phyloP scores from a whole-genome alignment of 108 stramenopile species.

The Fistulifera solaris region DNA sequence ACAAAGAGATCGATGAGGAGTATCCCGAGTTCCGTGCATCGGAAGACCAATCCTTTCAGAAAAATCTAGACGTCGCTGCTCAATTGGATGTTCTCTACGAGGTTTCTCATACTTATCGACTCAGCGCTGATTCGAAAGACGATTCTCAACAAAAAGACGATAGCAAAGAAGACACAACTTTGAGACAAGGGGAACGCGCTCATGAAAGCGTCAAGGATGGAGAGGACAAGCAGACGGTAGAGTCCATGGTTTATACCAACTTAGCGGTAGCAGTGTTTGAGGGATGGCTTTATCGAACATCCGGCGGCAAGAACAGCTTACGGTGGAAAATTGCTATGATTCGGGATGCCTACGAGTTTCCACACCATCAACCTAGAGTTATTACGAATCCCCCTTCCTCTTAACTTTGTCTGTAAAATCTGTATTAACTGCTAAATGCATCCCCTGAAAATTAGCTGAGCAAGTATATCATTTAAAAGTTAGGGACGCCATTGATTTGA shows the following conservation, averaged over 20 bases:
- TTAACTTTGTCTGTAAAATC: background rate
- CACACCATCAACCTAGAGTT: background rate
- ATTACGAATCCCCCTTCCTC: too few relatives aligned
- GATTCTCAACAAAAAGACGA: background rate
- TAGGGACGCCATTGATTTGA: conserved; percentile 69
- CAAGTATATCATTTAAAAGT: conserved; percentile 52
- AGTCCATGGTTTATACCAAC: conserved; percentile 2
- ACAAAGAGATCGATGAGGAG: background rate
- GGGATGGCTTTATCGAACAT: conserved; percentile 22
- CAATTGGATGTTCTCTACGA: conserved; percentile 28
- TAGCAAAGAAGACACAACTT: too few relatives aligned
- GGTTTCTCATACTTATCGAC: conserved; percentile 3
- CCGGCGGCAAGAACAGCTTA: conserved; percentile 22
- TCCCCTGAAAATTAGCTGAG: too few relatives aligned
- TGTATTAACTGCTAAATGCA: background rate
- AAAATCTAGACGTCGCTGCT: conserved; percentile 17
- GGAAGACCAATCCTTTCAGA: conserved; percentile 4
- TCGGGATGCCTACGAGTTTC: conserved; percentile 43
- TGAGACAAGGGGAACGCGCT: too few relatives aligned
- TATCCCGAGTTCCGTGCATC: conserved; percentile 1
- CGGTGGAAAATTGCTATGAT: conserved; percentile 38
- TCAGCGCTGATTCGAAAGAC: background rate
- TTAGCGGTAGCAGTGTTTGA: conserved; percentile 36
- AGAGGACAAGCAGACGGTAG: background rate
- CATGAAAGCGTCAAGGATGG: conserved; percentile 1